These are phyloP conservation scores for Hymenoscyphus albidus DNA, from an alignment of 2,329 filamentous ascomycete genomes.

Conservation along the genomic window DNA sequence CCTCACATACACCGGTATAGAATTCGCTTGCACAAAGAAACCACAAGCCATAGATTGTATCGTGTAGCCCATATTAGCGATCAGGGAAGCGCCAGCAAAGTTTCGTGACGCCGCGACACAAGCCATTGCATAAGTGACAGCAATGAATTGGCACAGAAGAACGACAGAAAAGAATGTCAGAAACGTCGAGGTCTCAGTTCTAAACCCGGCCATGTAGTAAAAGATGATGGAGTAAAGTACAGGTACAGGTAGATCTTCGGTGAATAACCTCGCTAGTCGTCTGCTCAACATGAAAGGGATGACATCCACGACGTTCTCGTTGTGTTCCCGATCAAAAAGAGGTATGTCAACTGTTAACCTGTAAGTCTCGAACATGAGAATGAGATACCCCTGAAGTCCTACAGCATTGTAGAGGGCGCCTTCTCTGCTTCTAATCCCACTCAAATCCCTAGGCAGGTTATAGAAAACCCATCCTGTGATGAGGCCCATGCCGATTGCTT, in stretches of 20 bases:
- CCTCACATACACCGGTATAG: conserved; percentile 72
- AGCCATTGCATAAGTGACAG: conserved; percentile 66
- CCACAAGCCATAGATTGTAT: conserved; percentile 72
- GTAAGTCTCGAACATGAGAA: conserved; percentile 73
- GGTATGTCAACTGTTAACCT: conserved; percentile 71
- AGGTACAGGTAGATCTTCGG: conserved; percentile 71
- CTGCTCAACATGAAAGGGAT: conserved; percentile 67
- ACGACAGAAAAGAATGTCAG: conserved; percentile 68
- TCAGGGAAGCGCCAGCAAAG: conserved; percentile 67
- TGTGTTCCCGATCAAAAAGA: conserved; percentile 70
- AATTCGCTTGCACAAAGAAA: conserved; percentile 70
- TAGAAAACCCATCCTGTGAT: conserved; percentile 72
- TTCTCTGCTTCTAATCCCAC: conserved; percentile 70
- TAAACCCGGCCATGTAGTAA: conserved; percentile 76
- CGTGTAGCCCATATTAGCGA: conserved; percentile 70
- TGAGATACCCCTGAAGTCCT: conserved; percentile 71
- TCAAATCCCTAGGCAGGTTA: conserved; percentile 58
- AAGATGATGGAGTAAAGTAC: conserved; percentile 67
- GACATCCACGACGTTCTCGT: conserved; percentile 68
- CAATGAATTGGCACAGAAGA: conserved; percentile 68
- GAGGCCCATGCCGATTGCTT: conserved; percentile 67
- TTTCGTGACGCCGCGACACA: conserved; percentile 62
- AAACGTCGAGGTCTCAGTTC: conserved; percentile 59
- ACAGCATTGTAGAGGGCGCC: conserved; percentile 70
- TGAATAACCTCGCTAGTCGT: conserved; percentile 62